phyloP scores from a whole-genome alignment of 768 basidiomycete genomes.

The Atractiella rhizophila region DNA sequence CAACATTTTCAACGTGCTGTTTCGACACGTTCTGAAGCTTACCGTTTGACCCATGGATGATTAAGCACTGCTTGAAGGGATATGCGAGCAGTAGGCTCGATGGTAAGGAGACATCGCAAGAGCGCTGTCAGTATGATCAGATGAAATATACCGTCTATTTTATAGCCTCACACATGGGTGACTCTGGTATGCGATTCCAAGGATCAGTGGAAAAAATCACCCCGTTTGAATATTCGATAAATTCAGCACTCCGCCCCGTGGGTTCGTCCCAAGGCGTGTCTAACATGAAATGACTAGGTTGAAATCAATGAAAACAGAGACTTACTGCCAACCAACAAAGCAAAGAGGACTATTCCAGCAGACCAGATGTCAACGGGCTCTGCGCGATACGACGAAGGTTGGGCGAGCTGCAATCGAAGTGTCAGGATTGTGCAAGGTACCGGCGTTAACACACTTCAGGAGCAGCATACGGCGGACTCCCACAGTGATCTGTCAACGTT shows the following conservation, averaged over 20 bases:
- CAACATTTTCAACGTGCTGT: too few relatives aligned
- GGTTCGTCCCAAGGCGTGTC: conserved; percentile 98
- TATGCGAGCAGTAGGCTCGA: conserved; percentile 43
- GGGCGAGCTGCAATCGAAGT: conserved; percentile 31
- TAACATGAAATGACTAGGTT: conserved; percentile 19
- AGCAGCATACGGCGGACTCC: conserved; percentile 78
- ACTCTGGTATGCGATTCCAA: conserved; percentile 41
- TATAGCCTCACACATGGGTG: conserved; percentile 35
- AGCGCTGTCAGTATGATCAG: conserved; percentile 30
- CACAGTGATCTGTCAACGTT: conserved; percentile 52
- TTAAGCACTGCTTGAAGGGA: conserved; percentile 26
- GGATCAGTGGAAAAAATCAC: conserved; percentile 47
- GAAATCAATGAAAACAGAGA: neutral
- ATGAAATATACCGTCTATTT: neutral
- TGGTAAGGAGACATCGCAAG: conserved; percentile 43
- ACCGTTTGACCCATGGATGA: neutral
- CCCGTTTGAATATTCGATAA: conserved; percentile 43
- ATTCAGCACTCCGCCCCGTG: conserved; percentile 51
- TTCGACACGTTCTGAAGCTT: too few relatives aligned
- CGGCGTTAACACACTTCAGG: conserved; percentile 42
- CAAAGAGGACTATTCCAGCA: conserved; percentile 76
- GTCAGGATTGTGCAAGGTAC: neutral
- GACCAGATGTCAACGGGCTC: conserved; percentile 95
- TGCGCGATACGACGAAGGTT: conserved; percentile 45
- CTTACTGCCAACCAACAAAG: conserved; percentile 64